A percentile compares a stretch with the other conserved stretches of the same genome.
Conservation (phyloP, 257 asterid genomes). For the Jasminum sambac region DNA sequence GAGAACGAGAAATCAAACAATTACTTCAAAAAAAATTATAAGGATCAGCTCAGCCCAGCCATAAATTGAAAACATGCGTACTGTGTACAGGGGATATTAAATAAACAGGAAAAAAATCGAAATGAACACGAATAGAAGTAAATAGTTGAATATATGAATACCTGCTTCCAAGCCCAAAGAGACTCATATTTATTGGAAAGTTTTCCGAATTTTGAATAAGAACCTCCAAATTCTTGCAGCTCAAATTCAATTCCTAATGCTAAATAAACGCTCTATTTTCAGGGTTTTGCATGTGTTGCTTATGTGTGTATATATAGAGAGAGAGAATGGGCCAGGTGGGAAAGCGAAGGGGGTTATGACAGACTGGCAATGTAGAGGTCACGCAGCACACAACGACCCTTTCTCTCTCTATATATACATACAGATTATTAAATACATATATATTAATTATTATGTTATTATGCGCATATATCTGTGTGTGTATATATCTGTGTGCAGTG, state of each 20-base stretch:
- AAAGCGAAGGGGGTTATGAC: conserved; percentile 26
- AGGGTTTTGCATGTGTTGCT: conserved; percentile 26
- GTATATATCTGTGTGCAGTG: conserved; percentile 13
- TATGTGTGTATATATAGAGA: conserved; percentile 28
- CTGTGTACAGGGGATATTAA: neutral
- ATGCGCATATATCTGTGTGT: conserved; percentile 11
- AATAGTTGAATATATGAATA: neutral
- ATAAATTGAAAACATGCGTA: neutral
- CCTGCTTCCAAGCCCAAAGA: conserved; percentile 55
- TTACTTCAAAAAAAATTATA: neutral
- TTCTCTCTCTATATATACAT: conserved; percentile 2
- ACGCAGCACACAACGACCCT: conserved; percentile 20
- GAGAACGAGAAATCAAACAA: conserved; percentile 21
- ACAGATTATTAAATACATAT: conserved; percentile 15
- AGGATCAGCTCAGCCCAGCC: neutral
- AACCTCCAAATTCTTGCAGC: conserved; percentile 1
- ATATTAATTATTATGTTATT: too few species aligned
- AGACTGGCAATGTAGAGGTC: conserved; percentile 46
- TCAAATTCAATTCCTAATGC: neutral
- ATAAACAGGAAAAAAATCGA: neutral
- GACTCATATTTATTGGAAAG: conserved; percentile 37
- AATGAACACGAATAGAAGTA: neutral
- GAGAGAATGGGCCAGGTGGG: conserved; percentile 23
- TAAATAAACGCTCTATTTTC: conserved; percentile 2
- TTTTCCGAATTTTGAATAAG: conserved; percentile 2